phyloP scores from a whole-genome alignment of 73 alveolate species.

The Blepharisma japonicum region DNA sequence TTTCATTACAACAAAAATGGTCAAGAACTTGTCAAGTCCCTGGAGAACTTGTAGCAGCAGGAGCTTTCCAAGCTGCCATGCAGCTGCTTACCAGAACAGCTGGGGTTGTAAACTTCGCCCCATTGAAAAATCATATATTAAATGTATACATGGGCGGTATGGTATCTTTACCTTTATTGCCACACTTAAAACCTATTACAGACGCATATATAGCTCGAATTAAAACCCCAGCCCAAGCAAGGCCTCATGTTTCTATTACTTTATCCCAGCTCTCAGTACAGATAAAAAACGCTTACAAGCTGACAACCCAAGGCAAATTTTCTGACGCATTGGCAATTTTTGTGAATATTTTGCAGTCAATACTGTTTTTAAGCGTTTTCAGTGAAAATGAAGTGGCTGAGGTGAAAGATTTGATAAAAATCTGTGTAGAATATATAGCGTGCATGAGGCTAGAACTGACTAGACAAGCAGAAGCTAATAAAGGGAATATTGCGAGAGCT shows the following conservation, averaged over 20 bases:
- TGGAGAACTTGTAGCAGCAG: constrained; percentile 34
- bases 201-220: too few species aligned
- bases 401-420: constrained; percentile 17
- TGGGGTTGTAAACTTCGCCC: constrained; percentile 19
- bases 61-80: constrained; percentile 30
- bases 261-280: neutral
- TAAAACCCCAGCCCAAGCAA: too few species aligned
- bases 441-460: constrained; percentile 16
- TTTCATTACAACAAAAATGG: constrained; percentile 5
- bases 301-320: constrained; percentile 15
- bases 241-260: constrained; percentile 1
- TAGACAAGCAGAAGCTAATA: neutral
- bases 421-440: constrained; percentile 32
- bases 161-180: constrained; percentile 30
- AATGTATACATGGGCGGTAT: constrained; percentile 20
- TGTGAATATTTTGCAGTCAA: neutral
- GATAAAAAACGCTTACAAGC: constrained; percentile 15
- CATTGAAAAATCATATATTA: neutral
- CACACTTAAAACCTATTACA: neutral
- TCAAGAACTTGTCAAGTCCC: constrained; percentile 15
- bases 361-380: neutral
- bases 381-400: constrained; percentile 26
- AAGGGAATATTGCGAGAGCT: constrained; percentile 15
- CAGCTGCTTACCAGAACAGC: neutral
- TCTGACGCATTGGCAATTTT: neutral